Evolutionary conservation across 805 yeast genomes (phyloP).

Genomic region (Wickerhamomyces xylosicus): DNA sequence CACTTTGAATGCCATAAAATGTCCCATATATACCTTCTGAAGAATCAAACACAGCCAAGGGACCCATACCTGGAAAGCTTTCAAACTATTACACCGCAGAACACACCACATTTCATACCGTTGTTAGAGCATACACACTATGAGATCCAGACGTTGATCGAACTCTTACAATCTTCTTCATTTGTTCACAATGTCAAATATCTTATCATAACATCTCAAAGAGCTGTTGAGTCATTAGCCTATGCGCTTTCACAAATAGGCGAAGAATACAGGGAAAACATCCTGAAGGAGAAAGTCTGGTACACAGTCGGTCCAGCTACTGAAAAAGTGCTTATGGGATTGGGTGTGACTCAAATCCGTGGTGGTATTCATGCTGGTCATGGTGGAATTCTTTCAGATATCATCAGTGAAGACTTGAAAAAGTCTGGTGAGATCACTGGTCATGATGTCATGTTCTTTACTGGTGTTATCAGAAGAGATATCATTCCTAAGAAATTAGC

Average conservation of each 20-base stretch:
- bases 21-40: slow-evolving; percentile 29
- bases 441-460: slow-evolving; percentile 52
- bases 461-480: slow-evolving; percentile 81
- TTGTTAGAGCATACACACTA: slow-evolving; percentile 56
- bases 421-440: slow-evolving; percentile 3
- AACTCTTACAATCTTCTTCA: slow-evolving; percentile 31
- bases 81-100: slow-evolving; percentile 16
- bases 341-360: slow-evolving; percentile 58
- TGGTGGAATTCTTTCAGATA: slow-evolving; percentile 58
- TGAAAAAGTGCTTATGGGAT: slow-evolving; percentile 36
- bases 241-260: slow-evolving; percentile 24
- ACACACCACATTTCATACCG: slow-evolving; percentile 54
- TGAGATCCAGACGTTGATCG: slow-evolving; percentile 33
- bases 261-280: slow-evolving; percentile 11
- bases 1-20: no score
- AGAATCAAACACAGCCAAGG: slow-evolving; percentile 57
- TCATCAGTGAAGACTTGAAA: slow-evolving; percentile 31
- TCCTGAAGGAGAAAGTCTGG: slow-evolving; percentile 38
- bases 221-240: slow-evolving; percentile 78
- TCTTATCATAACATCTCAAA: slow-evolving; percentile 76
- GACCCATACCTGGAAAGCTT: slow-evolving; percentile 56
- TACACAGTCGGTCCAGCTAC: slow-evolving; percentile 95
- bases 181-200: slow-evolving; percentile 34
- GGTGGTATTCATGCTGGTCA: slow-evolving; percentile 80
- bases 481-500: slow-evolving; percentile 58